Evolutionary conservation across 2,329 filamentous ascomycete genomes (phyloP), one percentile per base, ranked within the genome.

Genomic region (Fusarium chlamydosporum): DNA sequence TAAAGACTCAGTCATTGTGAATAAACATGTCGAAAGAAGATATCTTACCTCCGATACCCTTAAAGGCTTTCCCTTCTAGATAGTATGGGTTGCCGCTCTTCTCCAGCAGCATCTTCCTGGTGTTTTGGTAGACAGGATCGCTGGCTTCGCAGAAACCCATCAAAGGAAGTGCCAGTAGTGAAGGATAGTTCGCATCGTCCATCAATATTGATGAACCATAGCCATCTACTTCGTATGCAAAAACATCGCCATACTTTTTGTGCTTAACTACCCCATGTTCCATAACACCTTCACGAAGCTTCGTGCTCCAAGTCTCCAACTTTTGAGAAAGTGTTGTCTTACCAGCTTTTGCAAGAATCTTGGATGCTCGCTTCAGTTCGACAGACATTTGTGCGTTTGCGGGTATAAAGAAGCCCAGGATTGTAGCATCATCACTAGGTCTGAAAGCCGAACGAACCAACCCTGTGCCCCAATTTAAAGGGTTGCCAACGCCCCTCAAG

Each of bases 301-400:
- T 83, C 66, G 85, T 78, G 70, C 87, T 85, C 82, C 87, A 87
- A 37, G 80, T 77, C 13, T 89, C 88, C 45, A 93, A 84, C 2
- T 82, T 79, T 37, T 86, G 80, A 1, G 87, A 83, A 8, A 88
- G 74, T 3, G 81, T 78, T 4, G 83, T 77, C 47, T 91, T 87
- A 2, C 86, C 87, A 2, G 84, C 87, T 7, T 83, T 82, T 53
- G 82, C 81, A n/a, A 98, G 85, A 20, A 96, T 84, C 7, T 84
- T 82, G 0, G 93, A 89, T 0, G 92, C 89, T 41, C 92, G 89
- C 67, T 89, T 88, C 27, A 99, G 84, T 79, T 99, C 94, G 1
- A 95, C 92, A 4, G 93, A 90, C 86, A 99, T 97, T 90, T 97
- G 95, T 26, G 96, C 96, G 76, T 99, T 99, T 37, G 93, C 91